Evolutionary conservation across 2,329 filamentous ascomycete species (phyloP).

Genomic region (Microsporum audouinii): DNA sequence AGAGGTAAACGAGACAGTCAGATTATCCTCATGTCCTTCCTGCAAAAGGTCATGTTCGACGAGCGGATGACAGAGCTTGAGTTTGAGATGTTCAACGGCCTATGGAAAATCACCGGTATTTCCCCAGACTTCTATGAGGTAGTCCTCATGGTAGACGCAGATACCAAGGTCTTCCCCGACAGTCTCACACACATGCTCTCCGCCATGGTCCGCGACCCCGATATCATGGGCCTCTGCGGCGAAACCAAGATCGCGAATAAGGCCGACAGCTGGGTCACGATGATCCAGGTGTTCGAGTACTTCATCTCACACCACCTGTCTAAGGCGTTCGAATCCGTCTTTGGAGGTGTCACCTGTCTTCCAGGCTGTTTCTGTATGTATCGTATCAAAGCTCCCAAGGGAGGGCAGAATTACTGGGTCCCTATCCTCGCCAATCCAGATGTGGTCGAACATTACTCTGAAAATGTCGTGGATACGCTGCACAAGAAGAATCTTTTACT

Average conservation of each 20-base stretch:
- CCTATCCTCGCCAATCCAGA: constrained; percentile 97
- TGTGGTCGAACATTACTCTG: constrained; percentile 97
- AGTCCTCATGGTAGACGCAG: constrained; percentile 97
- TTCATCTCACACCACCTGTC: constrained; percentile 96
- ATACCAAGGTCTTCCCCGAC: constrained; percentile 98
- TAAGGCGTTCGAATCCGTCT: constrained; percentile 96
- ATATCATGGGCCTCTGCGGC: constrained; percentile 97
- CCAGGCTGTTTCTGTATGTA: constrained; percentile 99
- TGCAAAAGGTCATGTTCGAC: constrained; percentile 99
- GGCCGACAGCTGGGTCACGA: constrained; percentile 82
- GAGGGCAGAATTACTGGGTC: constrained; percentile 98
- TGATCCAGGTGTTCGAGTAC: constrained; percentile 97
- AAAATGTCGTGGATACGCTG: constrained; percentile 95
- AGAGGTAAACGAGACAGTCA: constrained; percentile 98
- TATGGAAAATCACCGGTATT: constrained; percentile 98
- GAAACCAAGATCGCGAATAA: constrained; percentile 99
- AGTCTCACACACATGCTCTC: constrained; percentile 97
- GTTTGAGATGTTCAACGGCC: constrained; percentile 98
- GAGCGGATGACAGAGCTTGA: constrained; percentile 99
- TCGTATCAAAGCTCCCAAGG: constrained; percentile 97
- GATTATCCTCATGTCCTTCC: constrained; percentile 97
- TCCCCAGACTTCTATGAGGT: constrained; percentile 97
- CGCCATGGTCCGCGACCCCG: constrained; percentile 97
- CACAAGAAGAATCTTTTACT: constrained; percentile 95
- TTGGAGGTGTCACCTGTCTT: constrained; percentile 96